Conservation (phyloP, 805 yeast genomes). For the Saccharomyces jurei region DNA sequence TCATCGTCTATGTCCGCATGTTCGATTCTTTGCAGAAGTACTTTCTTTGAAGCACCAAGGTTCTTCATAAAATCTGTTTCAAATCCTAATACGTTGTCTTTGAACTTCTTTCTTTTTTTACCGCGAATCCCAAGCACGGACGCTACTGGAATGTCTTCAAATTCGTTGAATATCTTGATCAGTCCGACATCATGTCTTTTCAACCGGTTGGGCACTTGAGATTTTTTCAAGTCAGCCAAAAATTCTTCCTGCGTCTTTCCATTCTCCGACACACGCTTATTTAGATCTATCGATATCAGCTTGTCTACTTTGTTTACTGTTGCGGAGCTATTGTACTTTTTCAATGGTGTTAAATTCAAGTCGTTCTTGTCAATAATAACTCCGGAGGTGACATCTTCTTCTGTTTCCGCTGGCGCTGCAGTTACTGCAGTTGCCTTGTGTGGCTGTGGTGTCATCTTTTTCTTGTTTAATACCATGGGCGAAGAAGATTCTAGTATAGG, state of each 20-base stretch:
- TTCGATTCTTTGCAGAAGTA: conserved; percentile 7
- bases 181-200: conserved; percentile 28
- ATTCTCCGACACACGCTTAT: conserved; percentile 4
- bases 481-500: background rate
- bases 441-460: background rate
- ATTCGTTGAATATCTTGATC: conserved; percentile 28
- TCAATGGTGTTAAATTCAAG: background rate
- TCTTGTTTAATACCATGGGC: background rate
- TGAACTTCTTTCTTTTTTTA: conserved; percentile 29
- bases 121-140: conserved; percentile 32
- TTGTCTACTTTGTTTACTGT: conserved; percentile 7
- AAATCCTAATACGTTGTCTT: conserved; percentile 27
- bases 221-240: conserved; percentile 14
- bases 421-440: background rate
- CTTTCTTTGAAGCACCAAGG: conserved; percentile 19
- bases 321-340: background rate
- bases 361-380: background rate
- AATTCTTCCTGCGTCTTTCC: conserved; percentile 20
- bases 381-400: background rate
- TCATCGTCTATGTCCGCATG: background rate
- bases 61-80: conserved; percentile 27
- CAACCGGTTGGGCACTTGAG: conserved; percentile 14
- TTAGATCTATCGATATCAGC: conserved; percentile 10
- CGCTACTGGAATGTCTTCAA: conserved; percentile 30
- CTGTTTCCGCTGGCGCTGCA: background rate